phyloP scores from a whole-genome alignment of 371 early-diverging fungal genomes.

The Mucor velutinosus region DNA sequence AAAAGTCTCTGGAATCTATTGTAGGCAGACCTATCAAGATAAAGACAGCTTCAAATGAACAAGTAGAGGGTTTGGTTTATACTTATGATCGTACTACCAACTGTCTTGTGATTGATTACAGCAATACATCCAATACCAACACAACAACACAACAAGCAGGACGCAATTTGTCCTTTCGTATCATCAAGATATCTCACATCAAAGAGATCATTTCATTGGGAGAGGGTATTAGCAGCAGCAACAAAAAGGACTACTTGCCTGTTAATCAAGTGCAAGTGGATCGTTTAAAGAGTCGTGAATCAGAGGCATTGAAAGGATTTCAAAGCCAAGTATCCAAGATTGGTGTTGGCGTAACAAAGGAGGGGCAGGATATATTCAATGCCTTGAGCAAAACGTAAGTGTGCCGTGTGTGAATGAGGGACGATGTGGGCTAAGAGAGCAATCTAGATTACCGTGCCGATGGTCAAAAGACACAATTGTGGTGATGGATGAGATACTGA shows the following conservation, averaged over 20 bases:
- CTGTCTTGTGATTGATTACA: slow-evolving; percentile 65
- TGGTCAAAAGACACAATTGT: slow-evolving; percentile 80
- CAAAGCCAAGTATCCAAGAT: slow-evolving; percentile 66
- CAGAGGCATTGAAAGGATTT: slow-evolving; percentile 58
- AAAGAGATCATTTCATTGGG: slow-evolving; percentile 53
- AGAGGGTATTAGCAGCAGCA: not conserved
- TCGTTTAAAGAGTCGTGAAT: slow-evolving; percentile 64
- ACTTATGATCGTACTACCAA: slow-evolving; percentile 65
- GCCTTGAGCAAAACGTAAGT: slow-evolving; percentile 80
- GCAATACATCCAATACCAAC: slow-evolving; percentile 18
- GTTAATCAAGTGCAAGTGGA: slow-evolving; percentile 52
- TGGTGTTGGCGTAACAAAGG: slow-evolving; percentile 80
- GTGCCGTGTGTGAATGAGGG: not conserved
- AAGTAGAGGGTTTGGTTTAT: slow-evolving; percentile 63
- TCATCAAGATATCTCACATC: slow-evolving; percentile 62
- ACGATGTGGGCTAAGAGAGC: not conserved
- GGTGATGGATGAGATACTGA: slow-evolving; percentile 83
- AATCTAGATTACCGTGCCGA: slow-evolving; percentile 72
- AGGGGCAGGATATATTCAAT: slow-evolving; percentile 82
- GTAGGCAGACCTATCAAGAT: slow-evolving; percentile 58
- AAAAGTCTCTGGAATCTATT: slow-evolving; percentile 26
- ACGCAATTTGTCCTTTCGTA: slow-evolving; percentile 47
- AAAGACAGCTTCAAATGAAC: slow-evolving; percentile 58
- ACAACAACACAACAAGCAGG: slow-evolving; percentile 9
- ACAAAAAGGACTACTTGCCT: slow-evolving; percentile 17